Percentiles rank a stretch among this genome's conserved stretches.
phyloP scores from a whole-genome alignment of 169 alveolate genomes.

The Plasmodium billcollinsi region DNA sequence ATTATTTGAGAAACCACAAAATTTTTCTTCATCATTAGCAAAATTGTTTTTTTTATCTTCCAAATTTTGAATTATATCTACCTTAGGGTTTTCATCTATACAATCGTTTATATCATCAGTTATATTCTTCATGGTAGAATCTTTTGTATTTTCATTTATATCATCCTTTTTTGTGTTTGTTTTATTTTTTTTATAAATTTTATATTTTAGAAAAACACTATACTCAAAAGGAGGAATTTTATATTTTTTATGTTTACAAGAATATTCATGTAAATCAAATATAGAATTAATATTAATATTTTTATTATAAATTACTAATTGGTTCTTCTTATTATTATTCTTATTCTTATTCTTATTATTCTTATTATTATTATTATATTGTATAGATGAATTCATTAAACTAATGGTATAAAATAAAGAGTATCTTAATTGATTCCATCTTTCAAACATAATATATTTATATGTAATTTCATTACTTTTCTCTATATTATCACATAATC shows the following conservation, averaged over 20 bases:
- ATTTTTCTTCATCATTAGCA: slow-evolving; percentile 52
- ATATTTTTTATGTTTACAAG: slow-evolving; percentile 41
- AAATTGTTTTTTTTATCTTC: slow-evolving; percentile 7
- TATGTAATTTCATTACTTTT: slow-evolving; percentile 48
- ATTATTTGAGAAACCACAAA: slow-evolving; percentile 63
- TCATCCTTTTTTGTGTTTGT: background rate
- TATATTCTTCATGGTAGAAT: background rate
- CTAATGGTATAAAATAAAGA: slow-evolving; percentile 35
- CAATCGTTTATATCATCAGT: background rate
- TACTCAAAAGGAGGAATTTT: slow-evolving; percentile 59
- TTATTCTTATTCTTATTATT: background rate
- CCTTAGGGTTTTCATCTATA: background rate
- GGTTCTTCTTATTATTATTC: background rate
- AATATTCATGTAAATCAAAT: slow-evolving; percentile 55
- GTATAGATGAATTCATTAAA: background rate
- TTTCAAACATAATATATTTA: slow-evolving; percentile 60
- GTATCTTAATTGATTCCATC: slow-evolving; percentile 65
- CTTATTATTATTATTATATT: background rate
- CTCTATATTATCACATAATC: slow-evolving; percentile 36
- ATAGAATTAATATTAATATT: slow-evolving; percentile 19
- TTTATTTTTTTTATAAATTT: slow-evolving; percentile 8
- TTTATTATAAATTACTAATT: background rate
- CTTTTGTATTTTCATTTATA: background rate
- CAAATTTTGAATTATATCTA: too few relatives aligned
- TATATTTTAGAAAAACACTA: slow-evolving; percentile 50